A percentile compares a stretch with the other conserved stretches of the same genome.
These are phyloP conservation scores for Syzygium aqueum DNA, from an alignment of 345 rosid species.

Conservation along the genomic window DNA sequence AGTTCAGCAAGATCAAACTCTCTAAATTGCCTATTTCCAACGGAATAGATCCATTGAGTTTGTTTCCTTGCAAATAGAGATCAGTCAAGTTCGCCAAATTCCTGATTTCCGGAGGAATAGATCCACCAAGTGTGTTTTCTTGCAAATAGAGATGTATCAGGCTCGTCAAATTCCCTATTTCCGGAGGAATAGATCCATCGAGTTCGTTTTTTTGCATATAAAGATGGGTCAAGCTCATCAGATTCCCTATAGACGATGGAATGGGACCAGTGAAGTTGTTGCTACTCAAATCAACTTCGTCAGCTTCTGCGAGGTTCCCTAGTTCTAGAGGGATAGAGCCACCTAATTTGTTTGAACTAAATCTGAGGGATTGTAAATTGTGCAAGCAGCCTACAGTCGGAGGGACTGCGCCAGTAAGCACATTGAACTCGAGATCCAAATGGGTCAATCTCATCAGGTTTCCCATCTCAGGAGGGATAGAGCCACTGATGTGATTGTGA, in stretches of 20 bases:
- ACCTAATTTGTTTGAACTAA: neutral
- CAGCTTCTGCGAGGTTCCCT: neutral
- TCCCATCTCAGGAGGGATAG: neutral
- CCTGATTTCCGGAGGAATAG: neutral
- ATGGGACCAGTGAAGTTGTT: neutral
- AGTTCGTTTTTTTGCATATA: neutral
- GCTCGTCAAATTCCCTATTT: neutral
- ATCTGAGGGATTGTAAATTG: neutral
- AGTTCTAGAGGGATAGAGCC: neutral
- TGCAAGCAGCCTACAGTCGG: too few species aligned
- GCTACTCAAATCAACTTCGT: neutral
- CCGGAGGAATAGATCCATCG: neutral
- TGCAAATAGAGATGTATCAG: neutral
- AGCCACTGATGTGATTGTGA: neutral
- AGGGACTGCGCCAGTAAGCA: neutral
- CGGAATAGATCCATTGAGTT: too few species aligned
- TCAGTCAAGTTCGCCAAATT: neutral
- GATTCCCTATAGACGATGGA: neutral
- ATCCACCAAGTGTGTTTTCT: too few species aligned
- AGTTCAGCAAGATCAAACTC: neutral
- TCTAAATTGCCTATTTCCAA: neutral
- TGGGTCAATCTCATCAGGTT: neutral
- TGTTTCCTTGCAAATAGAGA: too few species aligned
- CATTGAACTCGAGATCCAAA: neutral
- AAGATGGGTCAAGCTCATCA: neutral